Base-by-base conservation (phyloP, 2,329 filamentous ascomycete species). In the Calonectria crousiana region DNA sequence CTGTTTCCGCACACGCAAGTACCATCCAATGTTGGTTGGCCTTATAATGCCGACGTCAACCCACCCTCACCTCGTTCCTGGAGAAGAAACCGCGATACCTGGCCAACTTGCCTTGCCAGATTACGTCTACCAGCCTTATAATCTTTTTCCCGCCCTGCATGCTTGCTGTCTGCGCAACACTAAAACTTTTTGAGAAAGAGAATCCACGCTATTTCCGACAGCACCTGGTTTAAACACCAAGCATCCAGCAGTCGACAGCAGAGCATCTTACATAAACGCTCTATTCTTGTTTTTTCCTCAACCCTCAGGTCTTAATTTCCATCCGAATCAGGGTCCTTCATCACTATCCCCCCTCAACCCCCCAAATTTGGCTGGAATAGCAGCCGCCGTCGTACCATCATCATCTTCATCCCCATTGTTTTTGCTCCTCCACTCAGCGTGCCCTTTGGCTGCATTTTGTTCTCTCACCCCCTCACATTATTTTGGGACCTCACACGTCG, bases 11-110 rank as follows among this genome's bases (percentile, higher is more conserved):
- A 23, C 28, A 14, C 41, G 60, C 16, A 23, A 18, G 60, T 34
- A 34, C 60, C 38, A n/a, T 65, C 41, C 30, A 18, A 34, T 49
- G 26, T 38, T 38, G 11, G 34, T 47, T 47, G 41, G 60, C 60
- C 30, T 44, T 65, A 65, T 65, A 65, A 71, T 47, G 41, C 68
- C 56, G 30, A 65, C 68, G 14, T 68, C 28, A 52, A 41, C 34
- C 65, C 65, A 41, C 65, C 28, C 51, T 8, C 51, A 65, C 36
- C 14, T 53, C 23, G 36, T 38, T 38, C 44, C 58, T 56, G 58
- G 26, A 26, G 56, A 64, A 51, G 67, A 56, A 71, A 26, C 34
- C 47, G 66, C 58, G 36, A 52, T 60, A 36, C 62, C 68, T 23
- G 47, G 30, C 49, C 34, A 41, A n/a, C 60, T 49, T 66, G 26